Evolutionary conservation across 306 rosid genomes (phyloP).

Genomic region (Vigna nakashimae): DNA sequence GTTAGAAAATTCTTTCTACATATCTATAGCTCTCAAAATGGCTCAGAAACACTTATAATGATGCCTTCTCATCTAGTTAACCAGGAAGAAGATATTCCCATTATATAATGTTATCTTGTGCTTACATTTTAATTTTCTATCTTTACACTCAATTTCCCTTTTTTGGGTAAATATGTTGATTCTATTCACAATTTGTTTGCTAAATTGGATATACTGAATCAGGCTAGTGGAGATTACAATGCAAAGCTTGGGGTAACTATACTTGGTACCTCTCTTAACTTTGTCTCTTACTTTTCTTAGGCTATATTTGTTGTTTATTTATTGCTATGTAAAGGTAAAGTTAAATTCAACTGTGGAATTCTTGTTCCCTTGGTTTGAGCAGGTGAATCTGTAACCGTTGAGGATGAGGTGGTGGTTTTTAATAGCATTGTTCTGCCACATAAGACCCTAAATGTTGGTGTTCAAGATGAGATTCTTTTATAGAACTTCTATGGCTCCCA

Average conservation of each 20-base stretch:
- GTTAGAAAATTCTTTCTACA: slow-evolving; percentile 41
- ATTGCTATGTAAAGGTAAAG: background rate
- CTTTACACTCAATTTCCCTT: background rate
- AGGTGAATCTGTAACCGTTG: slow-evolving; percentile 92
- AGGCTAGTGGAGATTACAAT: slow-evolving; percentile 89
- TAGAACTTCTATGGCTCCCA: slow-evolving; percentile 42
- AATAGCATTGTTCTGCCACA: slow-evolving; percentile 93
- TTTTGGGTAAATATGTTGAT: background rate
- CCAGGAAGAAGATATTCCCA: background rate
- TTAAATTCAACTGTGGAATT: slow-evolving; percentile 27
- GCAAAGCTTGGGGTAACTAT: slow-evolving; percentile 91
- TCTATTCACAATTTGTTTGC: slow-evolving; percentile 23
- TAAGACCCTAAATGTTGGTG: slow-evolving; percentile 86
- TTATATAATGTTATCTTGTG: background rate
- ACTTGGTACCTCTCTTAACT: slow-evolving; percentile 63
- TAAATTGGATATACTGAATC: slow-evolving; percentile 49
- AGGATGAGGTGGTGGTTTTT: slow-evolving; percentile 91
- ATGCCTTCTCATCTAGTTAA: slow-evolving; percentile 25
- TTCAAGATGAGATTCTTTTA: slow-evolving; percentile 93
- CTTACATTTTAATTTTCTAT: slow-evolving; percentile 7
- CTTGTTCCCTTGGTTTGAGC: slow-evolving; percentile 44
- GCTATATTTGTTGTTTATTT: no score
- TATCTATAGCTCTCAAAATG: slow-evolving; percentile 15
- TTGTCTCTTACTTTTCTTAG: background rate
- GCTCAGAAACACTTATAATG: slow-evolving; percentile 10